phyloP scores from a whole-genome alignment of 2,329 filamentous ascomycete species.

The Amesomyces nigricolor region DNA sequence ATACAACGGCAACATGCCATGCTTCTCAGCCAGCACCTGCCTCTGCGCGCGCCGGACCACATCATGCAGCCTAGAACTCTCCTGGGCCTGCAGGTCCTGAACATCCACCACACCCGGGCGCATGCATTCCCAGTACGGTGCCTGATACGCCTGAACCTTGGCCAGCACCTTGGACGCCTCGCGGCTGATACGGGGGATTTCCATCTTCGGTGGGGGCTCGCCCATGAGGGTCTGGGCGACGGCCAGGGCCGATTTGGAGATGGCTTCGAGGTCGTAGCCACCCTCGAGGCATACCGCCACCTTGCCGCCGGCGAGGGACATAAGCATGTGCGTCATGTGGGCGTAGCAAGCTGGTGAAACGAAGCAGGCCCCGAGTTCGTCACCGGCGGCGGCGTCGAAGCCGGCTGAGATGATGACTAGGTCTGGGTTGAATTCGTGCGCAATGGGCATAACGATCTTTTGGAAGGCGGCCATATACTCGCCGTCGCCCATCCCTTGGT shows the following conservation, averaged over 20 bases:
- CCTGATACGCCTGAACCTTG: constrained; percentile 55
- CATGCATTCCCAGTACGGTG: constrained; percentile 83
- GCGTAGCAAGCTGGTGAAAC: constrained; percentile 89
- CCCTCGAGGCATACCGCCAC: constrained; percentile 91
- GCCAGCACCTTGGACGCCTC: constrained; percentile 52
- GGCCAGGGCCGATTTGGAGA: constrained; percentile 85
- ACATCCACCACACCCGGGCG: constrained; percentile 59
- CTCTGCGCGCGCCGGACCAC: constrained; percentile 74
- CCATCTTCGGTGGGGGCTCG: constrained; percentile 68
- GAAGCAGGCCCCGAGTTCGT: constrained; percentile 87
- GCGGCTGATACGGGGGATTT: constrained; percentile 51
- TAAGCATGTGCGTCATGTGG: constrained; percentile 99
- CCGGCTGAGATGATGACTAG: constrained; percentile 92
- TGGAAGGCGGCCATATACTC: constrained; percentile 98
- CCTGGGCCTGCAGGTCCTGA: constrained; percentile 45
- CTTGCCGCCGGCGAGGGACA: constrained; percentile 86
- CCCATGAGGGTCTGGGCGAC: constrained; percentile 94
- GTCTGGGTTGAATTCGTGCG: constrained; percentile 87
- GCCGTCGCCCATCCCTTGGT: constrained; percentile 83
- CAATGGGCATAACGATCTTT: constrained; percentile 92
- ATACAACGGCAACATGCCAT: constrained; percentile 73
- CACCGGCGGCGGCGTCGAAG: constrained; percentile 91
- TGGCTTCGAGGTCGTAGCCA: constrained; percentile 89
- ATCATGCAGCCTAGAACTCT: constrained; percentile 66
- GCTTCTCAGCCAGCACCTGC: constrained; percentile 62